These are phyloP conservation scores for Fusarium sp. DNA, from an alignment of 2,329 filamentous ascomycete genomes.

Conservation along the genomic window DNA sequence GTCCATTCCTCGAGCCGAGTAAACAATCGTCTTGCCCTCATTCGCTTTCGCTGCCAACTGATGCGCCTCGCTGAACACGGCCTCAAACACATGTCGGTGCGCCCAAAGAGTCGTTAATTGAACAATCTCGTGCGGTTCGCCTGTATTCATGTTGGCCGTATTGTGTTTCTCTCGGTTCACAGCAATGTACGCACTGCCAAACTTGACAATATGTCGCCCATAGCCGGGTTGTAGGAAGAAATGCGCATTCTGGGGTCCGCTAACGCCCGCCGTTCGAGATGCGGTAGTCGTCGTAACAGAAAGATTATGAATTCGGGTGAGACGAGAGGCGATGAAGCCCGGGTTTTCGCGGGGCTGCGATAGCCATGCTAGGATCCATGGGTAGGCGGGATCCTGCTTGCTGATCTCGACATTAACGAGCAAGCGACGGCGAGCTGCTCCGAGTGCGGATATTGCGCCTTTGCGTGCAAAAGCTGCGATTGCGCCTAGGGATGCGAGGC, in stretches of 20 bases:
- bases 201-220: conserved; percentile 87
- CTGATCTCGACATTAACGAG: conserved; percentile 97
- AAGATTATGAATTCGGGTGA: conserved; percentile 70
- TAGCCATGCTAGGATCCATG: conserved; percentile 95
- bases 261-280: conserved; percentile 66
- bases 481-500: conserved; percentile 88
- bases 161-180: conserved; percentile 88
- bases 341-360: conserved; percentile 77
- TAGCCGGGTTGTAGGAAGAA: conserved; percentile 93
- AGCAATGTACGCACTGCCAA: conserved; percentile 85
- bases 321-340: conserved; percentile 67
- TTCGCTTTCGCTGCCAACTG: conserved; percentile 79
- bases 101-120: conserved; percentile 92
- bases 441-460: conserved; percentile 76
- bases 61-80: conserved; percentile 89
- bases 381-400: conserved; percentile 91
- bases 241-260: conserved; percentile 77
- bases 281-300: conserved; percentile 69
- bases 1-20: conserved; percentile 83
- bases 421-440: conserved; percentile 82
- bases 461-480: conserved; percentile 83
- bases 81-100: conserved; percentile 88
- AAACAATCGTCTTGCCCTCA: conserved; percentile 94
- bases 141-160: conserved; percentile 82
- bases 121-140: conserved; percentile 93